Evolutionary conservation across 352 stramenopile genomes (phyloP), one percentile per base, ranked within the genome.

Genomic region (Globisporangium uncinulatum): DNA sequence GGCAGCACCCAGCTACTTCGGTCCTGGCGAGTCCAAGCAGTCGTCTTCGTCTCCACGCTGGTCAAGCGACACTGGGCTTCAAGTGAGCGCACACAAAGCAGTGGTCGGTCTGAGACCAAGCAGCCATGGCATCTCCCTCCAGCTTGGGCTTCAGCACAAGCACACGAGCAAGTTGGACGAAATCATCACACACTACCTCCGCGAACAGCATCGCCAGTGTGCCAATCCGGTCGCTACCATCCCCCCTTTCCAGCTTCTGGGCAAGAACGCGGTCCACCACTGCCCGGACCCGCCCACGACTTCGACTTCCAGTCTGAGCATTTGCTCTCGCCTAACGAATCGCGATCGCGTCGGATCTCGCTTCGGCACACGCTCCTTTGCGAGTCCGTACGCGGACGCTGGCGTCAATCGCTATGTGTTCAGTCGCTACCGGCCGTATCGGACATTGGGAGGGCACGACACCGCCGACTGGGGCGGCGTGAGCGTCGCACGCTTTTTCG

Each of bases 121-220:
- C 31, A 15, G 19, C 8, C 7, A 43, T 17, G 39, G 48, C 7
- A 17, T 50, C 6, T 56, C 46, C 8, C 11, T 61, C 4, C 46
- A 61, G 9, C 24, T 59, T 5, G 43, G 42, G 19, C 41, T 13
- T 29, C 39, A 54, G 7, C 43, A 49, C 21, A 43, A 54, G 6
- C 21, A 31, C n/a, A 41, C 57, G 32, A 92, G 76, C 59, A 80
- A 83, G 46, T 45, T 92, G 13, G 83, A 96, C 59, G 74, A 80
- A 29, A 93, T 96, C 44, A 92, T 96, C 39, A 89, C 76, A 2
- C 81, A 94, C 61, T 95, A 93, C 54, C 66, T 95, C 19, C 77
- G 86, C 54, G 85, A 95, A 46, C 87, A 96, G 61, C 87, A 96
- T 59, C 84, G 87, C 6, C 86, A 94, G 54, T 96, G 87, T 51